phyloP scores from a whole-genome alignment of 225 moss, liverwort and hornwort genomes.

The Marchantia polymorpha region DNA sequence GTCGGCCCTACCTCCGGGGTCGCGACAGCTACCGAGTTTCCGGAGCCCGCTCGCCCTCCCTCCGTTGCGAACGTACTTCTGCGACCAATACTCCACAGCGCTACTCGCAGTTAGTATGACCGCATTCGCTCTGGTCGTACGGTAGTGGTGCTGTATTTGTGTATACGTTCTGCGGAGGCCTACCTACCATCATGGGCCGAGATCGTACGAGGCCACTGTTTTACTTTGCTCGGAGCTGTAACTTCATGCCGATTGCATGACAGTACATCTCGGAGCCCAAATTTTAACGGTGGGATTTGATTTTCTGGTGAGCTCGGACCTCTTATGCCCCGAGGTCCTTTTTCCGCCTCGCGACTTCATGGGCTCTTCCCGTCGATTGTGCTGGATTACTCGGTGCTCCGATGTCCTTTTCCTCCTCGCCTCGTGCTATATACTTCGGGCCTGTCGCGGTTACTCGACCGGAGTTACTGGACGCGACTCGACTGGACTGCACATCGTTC shows the following conservation, averaged over 20 bases:
- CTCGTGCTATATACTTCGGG: too few species aligned
- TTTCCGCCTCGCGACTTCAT: too few species aligned
- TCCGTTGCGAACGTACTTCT: background rate
- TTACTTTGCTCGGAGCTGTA: background rate
- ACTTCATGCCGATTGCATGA: background rate
- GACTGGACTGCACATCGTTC: background rate
- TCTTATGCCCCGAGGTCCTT: too few species aligned
- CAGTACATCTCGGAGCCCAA: constrained; percentile 1
- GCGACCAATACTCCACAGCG: too few species aligned
- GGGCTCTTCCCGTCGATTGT: too few species aligned
- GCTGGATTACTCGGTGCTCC: too few species aligned
- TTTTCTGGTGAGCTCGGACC: background rate
- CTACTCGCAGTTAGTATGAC: too few species aligned
- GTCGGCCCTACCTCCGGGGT: background rate
- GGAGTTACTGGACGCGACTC: background rate
- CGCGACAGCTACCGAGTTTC: background rate
- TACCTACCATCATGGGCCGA: background rate
- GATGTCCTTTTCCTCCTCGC: too few species aligned
- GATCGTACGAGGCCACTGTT: background rate
- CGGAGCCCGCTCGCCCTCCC: background rate
- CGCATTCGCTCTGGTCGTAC: too few species aligned
- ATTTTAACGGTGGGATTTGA: background rate
- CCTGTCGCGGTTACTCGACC: too few species aligned
- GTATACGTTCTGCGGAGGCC: too few species aligned
- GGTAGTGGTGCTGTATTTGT: too few species aligned